These are phyloP conservation scores for Angomonas deanei DNA, from an alignment of 208 protist genomes.

Conservation along the genomic window DNA sequence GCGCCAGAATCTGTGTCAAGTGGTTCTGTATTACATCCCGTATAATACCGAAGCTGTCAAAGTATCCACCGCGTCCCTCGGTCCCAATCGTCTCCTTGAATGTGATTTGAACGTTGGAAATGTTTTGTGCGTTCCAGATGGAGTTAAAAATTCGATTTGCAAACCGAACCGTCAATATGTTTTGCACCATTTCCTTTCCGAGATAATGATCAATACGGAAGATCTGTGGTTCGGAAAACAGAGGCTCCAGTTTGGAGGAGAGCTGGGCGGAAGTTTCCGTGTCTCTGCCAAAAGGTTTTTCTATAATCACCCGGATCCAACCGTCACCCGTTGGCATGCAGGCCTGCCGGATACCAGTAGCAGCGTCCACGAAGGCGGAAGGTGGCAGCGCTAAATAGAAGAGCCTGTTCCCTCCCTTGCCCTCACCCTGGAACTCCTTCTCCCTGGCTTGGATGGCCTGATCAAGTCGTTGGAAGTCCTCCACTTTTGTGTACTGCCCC, in stretches of 20 bases:
- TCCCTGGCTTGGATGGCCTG: slow-evolving; percentile 45
- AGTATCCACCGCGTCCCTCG: slow-evolving; percentile 91
- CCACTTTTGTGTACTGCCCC: slow-evolving; percentile 67
- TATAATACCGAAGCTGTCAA: slow-evolving; percentile 92
- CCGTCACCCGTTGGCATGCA: slow-evolving; percentile 55
- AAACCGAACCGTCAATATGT: slow-evolving; percentile 90
- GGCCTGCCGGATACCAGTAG: slow-evolving; percentile 38
- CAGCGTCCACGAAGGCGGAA: slow-evolving; percentile 62
- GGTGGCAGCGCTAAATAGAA: slow-evolving; percentile 92
- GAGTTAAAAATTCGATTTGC: slow-evolving; percentile 90
- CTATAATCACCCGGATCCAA: slow-evolving; percentile 87
- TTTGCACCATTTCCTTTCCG: slow-evolving; percentile 94
- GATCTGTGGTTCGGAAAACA: slow-evolving; percentile 86
- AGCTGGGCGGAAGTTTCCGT: slow-evolving; percentile 74
- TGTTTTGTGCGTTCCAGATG: slow-evolving; percentile 87
- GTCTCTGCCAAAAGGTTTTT: slow-evolving; percentile 92
- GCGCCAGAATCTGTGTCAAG: slow-evolving; percentile 89
- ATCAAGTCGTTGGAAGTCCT: slow-evolving; percentile 73
- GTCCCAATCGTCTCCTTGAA: slow-evolving; percentile 93
- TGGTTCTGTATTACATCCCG: slow-evolving; percentile 94
- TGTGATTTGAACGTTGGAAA: slow-evolving; percentile 88
- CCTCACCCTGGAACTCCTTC: slow-evolving; percentile 24
- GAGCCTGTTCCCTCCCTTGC: slow-evolving; percentile 67
- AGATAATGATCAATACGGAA: slow-evolving; percentile 95
- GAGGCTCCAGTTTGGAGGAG: slow-evolving; percentile 52